Base-by-base conservation (phyloP, 257 asterid genomes). In the Cinchona pubescens region DNA sequence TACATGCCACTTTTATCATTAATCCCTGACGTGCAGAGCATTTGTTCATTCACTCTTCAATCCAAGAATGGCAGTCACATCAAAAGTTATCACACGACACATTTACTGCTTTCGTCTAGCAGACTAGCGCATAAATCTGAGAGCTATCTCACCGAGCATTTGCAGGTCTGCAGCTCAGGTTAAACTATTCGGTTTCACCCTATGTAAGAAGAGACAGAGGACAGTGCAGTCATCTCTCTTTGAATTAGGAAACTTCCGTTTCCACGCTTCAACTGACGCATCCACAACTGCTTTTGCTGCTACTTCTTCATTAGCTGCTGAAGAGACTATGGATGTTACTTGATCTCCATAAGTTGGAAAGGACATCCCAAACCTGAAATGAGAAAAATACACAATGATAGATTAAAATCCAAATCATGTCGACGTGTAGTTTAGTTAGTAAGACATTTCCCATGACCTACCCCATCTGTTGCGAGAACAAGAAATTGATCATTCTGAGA, bases 381-480 rank as follows among this genome's bases (percentile, higher is more conserved):
- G 30, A 66, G 45, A 43, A 60, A 8, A n/a, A n/a, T n/a, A n/a
- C 46, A 5, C 4, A 42, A 30, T 12, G 42, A 43, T 2, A 55
- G 9, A 58, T 58, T 48, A 72, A 34, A 72, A 60, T 40, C 55
- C 25, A 43, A 72, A 55, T 55, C 67, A 27, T 56, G 18, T 35
- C 30, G n/a, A n/a, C n/a, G n/a, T n/a, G n/a, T n/a, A n/a, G n/a
- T n/a, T n/a, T n/a, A n/a, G n/a, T n/a, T n/a, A n/a, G n/a, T n/a
- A n/a, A n/a, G n/a, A n/a, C n/a, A n/a, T n/a, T n/a, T n/a, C n/a
- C n/a, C n/a, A n/a, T n/a, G n/a, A n/a, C 78, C 7, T 80, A 89
- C 97, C 93, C 98, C 98, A 38, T 94, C 98, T 2, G 86, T 85
- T n/a, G 96, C 98, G 23, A 91, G 79, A 30, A 94, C 93, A 32